Conservation (phyloP, 2,329 filamentous ascomycete species). For the Teratosphaeria epicoccoides region DNA sequence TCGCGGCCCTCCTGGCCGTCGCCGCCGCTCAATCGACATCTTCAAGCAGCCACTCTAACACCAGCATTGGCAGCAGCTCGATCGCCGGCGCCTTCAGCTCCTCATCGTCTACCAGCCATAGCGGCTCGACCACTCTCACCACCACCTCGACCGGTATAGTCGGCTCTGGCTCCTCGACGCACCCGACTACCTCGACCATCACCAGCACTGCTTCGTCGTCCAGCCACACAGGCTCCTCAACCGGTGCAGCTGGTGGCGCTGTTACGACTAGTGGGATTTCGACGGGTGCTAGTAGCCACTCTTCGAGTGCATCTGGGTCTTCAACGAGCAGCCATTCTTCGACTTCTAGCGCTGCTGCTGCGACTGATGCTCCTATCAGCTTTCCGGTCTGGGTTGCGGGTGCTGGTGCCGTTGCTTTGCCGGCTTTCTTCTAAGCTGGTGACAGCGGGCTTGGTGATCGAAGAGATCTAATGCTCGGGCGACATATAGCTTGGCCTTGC, state of each 20-base stretch:
- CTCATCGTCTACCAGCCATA: too few relatives aligned
- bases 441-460: too few relatives aligned
- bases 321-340: background rate
- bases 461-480: too few relatives aligned
- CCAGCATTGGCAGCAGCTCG: too few relatives aligned
- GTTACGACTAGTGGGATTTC: background rate
- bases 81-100: too few relatives aligned
- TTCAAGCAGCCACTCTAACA: too few relatives aligned
- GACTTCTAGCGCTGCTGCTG: background rate
- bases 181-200: too few relatives aligned
- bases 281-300: background rate
- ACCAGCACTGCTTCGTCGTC: background rate
- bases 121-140: background rate
- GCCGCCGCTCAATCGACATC: too few relatives aligned
- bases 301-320: background rate
- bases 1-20: too few relatives aligned
- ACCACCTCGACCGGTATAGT: background rate
- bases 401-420: background rate
- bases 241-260: background rate
- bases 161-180: too few relatives aligned
- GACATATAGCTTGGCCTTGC: too few relatives aligned
- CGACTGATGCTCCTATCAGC: background rate
- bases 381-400: background rate
- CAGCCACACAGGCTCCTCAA: background rate
- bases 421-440: background rate